Evolutionary conservation across 805 yeast species (phyloP), one percentile per base, ranked within the genome.

Genomic region (Pichia ethanolica): DNA sequence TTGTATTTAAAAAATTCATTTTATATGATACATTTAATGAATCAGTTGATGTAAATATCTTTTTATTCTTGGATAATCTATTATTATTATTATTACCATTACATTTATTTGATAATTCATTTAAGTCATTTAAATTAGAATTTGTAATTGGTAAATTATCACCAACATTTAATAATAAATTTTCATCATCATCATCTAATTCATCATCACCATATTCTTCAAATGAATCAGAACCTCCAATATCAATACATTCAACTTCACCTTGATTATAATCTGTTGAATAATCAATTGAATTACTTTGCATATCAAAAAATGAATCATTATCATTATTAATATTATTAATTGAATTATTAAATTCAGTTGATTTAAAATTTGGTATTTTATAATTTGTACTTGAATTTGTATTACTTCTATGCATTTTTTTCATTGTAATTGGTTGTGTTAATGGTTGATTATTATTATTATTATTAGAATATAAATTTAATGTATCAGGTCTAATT

Each of bases 11-110:
- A 33, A 61, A 50, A 44, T 59, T 59, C 55, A 65, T 59, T 26
- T 61, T 57, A 45, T 59, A 65, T 4, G 67, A 60, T 6, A 57
- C 66, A 48, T 65, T 61, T 36, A 62, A 40, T 14, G 68, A 64
- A 39, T 54, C 57, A 7, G 51, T 49, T 7, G 57, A 54, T 11
- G 55, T 14, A 35, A 40, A 48, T 26, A 34, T 39, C 26, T 41
- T 44, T 32, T 45, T 46, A 2, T 39, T 36, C 4, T 38, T 27
- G 14, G 20, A 26, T 28, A 46, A 41, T 27, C 56, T 54, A 9
- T 28, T 35, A 14, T 40, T 37, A 13, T n/a, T 14, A 43, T n/a
- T 20, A 20, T 20, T 20, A 20, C n/a, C n/a, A n/a, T n/a, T n/a
- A n/a, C n/a, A n/a, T n/a, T 7, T 6, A 32, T 32, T 32, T 32